Conservation (phyloP, 768 basidiomycete genomes). For the Xerocomellus chrysenteron region DNA sequence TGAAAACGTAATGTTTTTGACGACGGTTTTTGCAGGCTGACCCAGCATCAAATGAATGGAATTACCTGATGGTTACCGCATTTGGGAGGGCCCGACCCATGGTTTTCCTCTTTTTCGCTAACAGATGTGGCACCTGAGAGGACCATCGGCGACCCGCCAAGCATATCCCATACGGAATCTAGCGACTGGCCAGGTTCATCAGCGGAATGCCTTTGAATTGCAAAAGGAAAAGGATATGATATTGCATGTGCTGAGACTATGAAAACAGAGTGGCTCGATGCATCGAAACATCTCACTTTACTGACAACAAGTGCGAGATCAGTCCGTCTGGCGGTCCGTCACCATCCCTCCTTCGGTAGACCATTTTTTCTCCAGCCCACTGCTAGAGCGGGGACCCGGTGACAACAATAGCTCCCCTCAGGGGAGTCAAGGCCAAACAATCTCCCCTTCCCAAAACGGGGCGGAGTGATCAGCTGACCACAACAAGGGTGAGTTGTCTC, state of each 20-base stretch:
- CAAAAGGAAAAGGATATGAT: conserved; percentile 10
- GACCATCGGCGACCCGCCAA: background rate
- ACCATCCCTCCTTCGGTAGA: conserved; percentile 21
- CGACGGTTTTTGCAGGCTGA: too few species aligned
- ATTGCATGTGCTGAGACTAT: conserved; percentile 19
- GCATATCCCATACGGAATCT: conserved; percentile 4
- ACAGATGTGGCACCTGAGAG: conserved; percentile 10
- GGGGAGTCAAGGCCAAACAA: conserved; percentile 17
- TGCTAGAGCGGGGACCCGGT: conserved; percentile 32
- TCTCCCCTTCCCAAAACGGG: conserved; percentile 12
- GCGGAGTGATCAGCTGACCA: conserved; percentile 10
- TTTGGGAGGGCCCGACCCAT: too few species aligned
- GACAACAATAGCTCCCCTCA: conserved; percentile 23
- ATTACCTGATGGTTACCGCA: too few species aligned
- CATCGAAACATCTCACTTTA: conserved; percentile 19
- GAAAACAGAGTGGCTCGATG: conserved; percentile 25
- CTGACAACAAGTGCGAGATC: conserved; percentile 22
- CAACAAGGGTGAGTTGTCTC: conserved; percentile 14
- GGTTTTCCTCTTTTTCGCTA: too few species aligned
- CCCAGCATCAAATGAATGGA: too few species aligned
- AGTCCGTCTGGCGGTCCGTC: conserved; percentile 31
- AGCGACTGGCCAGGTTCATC: background rate
- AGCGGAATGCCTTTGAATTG: conserved; percentile 7
- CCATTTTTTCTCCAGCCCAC: conserved; percentile 32
- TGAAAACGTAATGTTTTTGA: too few species aligned